Conservation (phyloP, 352 stramenopile species). For the Pythium rishiriense region DNA sequence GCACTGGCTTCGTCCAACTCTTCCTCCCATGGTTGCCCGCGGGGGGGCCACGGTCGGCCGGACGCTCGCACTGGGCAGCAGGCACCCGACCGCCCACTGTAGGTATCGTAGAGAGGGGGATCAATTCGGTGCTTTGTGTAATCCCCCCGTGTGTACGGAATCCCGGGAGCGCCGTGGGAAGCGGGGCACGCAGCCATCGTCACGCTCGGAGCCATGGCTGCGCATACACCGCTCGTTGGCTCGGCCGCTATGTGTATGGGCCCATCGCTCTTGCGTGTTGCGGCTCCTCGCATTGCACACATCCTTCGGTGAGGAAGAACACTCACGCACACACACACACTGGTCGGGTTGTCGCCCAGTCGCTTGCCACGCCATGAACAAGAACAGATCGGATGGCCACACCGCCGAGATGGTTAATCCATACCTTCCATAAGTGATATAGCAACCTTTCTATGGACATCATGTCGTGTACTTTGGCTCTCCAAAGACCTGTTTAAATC, state of each 20-base stretch:
- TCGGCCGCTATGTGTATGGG: too few relatives aligned
- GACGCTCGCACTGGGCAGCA: background rate
- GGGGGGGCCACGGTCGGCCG: too few relatives aligned
- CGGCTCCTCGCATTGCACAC: background rate
- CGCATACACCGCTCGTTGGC: background rate
- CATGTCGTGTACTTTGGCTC: too few relatives aligned
- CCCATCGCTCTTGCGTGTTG: too few relatives aligned
- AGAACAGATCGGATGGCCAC: background rate
- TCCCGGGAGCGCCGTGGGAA: too few relatives aligned
- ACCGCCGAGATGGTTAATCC: too few relatives aligned
- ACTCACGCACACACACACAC: background rate
- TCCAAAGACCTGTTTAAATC: background rate
- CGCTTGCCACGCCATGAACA: background rate
- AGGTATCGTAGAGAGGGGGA: background rate
- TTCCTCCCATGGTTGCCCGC: background rate
- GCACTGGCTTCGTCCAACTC: background rate
- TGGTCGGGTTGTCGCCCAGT: background rate
- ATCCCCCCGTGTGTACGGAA: too few relatives aligned
- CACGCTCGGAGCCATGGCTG: too few relatives aligned
- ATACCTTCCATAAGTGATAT: background rate
- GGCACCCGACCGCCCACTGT: background rate
- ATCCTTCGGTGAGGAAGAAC: background rate
- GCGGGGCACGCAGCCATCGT: too few relatives aligned
- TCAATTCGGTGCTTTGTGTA: too few relatives aligned
- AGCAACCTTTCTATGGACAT: too few relatives aligned